These are phyloP conservation scores for Parachaetomium inaequale DNA, from an alignment of 495 filamentous ascomycete species.

Conservation along the genomic window DNA sequence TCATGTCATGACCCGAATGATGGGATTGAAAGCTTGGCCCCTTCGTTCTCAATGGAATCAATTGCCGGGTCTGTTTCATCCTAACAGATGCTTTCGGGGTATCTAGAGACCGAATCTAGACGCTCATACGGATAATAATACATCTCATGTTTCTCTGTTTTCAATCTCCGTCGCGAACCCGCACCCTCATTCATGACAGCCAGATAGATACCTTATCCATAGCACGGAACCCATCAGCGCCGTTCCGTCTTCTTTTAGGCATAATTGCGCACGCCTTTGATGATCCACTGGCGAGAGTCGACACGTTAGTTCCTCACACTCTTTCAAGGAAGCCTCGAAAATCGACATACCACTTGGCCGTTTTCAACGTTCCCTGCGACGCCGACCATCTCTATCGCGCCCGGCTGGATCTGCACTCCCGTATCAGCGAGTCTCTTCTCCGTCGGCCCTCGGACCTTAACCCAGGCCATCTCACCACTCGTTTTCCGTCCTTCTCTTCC, in stretches of 20 bases:
- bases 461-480: constrained; percentile 41
- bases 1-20: too few species aligned
- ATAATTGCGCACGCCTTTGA: constrained; percentile 67
- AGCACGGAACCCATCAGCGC: not conserved
- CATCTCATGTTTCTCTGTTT: too few species aligned
- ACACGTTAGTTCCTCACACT: not conserved
- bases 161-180: too few species aligned
- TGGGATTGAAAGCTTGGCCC: too few species aligned
- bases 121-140: too few species aligned
- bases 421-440: constrained; percentile 1
- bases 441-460: not conserved
- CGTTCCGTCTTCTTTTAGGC: constrained; percentile 17
- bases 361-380: constrained; percentile 73
- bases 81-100: too few species aligned
- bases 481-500: constrained; percentile 68
- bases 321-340: not conserved
- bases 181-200: too few species aligned
- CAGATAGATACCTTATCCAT: too few species aligned
- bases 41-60: too few species aligned
- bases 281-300: constrained; percentile 50
- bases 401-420: constrained; percentile 68
- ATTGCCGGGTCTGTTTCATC: too few species aligned
- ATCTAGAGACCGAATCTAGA: too few species aligned
- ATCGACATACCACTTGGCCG: constrained; percentile 62
- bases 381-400: constrained; percentile 66